phyloP scores from a whole-genome alignment of 177 flowering plant species.

The Telopea speciosissima region DNA sequence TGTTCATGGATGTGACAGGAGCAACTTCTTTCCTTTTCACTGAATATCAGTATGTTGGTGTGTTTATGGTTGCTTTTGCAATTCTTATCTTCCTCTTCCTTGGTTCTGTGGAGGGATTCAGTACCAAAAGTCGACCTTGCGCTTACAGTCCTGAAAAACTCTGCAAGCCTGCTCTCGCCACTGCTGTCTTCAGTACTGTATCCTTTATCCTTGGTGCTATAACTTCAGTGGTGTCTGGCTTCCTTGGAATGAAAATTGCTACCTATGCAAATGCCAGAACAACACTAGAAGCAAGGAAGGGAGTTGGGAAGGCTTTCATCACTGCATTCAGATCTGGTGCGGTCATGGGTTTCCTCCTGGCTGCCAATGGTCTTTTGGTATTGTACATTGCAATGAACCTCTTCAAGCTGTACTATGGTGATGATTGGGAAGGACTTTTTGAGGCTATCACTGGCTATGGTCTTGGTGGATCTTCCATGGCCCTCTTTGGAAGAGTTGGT shows the following conservation, averaged over 20 bases:
- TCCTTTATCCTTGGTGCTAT: slow-evolving; percentile 79
- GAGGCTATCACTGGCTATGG: slow-evolving; percentile 92
- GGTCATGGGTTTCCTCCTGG: slow-evolving; percentile 93
- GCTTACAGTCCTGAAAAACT: slow-evolving; percentile 38
- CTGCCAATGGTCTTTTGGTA: slow-evolving; percentile 82
- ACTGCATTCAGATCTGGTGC: slow-evolving; percentile 84
- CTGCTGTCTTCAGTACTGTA: slow-evolving; percentile 70
- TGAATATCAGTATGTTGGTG: slow-evolving; percentile 70
- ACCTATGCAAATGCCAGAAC: slow-evolving; percentile 90
- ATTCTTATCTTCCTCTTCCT: slow-evolving; percentile 74
- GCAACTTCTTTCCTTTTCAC: slow-evolving; percentile 86
- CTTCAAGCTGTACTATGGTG: slow-evolving; percentile 78
- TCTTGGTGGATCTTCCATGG: slow-evolving; percentile 93
- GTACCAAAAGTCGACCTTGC: slow-evolving; percentile 59
- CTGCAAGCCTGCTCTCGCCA: slow-evolving; percentile 88
- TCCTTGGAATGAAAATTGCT: slow-evolving; percentile 92
- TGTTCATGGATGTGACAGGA: slow-evolving; percentile 34
- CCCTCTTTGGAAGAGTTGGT: slow-evolving; percentile 86
- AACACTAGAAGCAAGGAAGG: slow-evolving; percentile 80
- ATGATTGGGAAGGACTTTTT: slow-evolving; percentile 85
- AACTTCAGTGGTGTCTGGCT: slow-evolving; percentile 76
- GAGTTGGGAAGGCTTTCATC: slow-evolving; percentile 88
- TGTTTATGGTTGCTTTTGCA: slow-evolving; percentile 81
- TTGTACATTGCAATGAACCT: slow-evolving; percentile 66
- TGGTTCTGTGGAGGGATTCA: slow-evolving; percentile 85